Conservation (phyloP, 2,329 filamentous ascomycete species). For the Verticillium alfalfae region DNA sequence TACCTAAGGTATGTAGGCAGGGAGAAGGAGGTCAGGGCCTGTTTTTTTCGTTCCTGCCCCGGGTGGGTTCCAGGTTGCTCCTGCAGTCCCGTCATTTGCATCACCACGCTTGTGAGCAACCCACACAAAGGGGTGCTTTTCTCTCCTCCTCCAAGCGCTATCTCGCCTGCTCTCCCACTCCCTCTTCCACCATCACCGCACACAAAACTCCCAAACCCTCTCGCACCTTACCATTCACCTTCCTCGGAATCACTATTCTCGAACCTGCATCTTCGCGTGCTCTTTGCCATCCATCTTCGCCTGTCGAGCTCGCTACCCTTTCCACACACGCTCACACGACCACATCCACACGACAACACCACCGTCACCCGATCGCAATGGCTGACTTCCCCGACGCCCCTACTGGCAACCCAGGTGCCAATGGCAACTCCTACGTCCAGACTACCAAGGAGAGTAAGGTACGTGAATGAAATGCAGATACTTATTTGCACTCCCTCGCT, state of each 20-base stretch:
- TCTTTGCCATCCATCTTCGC: slow-evolving; percentile 4
- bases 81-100: slow-evolving; percentile 2
- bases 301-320: slow-evolving; percentile 3
- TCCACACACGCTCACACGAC: slow-evolving; percentile 6
- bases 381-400: slow-evolving; percentile 30
- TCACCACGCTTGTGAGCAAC: neutral
- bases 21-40: neutral
- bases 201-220: neutral
- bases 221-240: neutral
- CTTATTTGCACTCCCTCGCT: neutral
- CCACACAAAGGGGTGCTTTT: neutral
- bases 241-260: neutral
- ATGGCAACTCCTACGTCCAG: slow-evolving; percentile 40
- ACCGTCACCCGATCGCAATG: slow-evolving; percentile 24
- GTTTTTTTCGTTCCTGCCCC: neutral
- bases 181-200: neutral
- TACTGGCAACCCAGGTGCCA: slow-evolving; percentile 28
- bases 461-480: slow-evolving; percentile 15
- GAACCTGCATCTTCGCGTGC: slow-evolving; percentile 3
- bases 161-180: neutral
- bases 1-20: neutral
- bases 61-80: neutral
- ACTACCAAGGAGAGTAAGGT: slow-evolving; percentile 50
- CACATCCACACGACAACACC: slow-evolving; percentile 8
- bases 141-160: neutral